Base-by-base conservation (phyloP, 768 basidiomycete species). In the Collybia mongolica region DNA sequence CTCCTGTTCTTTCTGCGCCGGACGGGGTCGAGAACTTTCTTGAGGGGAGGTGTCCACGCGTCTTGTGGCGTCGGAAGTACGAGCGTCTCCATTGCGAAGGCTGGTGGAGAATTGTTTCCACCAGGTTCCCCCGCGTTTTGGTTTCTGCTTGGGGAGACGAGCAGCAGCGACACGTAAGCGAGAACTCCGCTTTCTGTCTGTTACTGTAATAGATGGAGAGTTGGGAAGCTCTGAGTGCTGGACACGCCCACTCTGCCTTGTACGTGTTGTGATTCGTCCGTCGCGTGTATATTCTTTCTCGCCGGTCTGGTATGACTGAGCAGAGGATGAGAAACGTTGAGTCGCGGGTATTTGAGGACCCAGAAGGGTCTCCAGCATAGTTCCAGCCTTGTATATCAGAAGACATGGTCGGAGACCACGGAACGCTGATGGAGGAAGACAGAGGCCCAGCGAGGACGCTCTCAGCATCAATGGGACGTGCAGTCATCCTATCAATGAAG, bases 401-500 rank as follows among this genome's bases (percentile, higher is more conserved):
- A 61, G 63, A 65, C 68, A 73, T 68, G 60, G 57, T 44, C 57
- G 58, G 44, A 60, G 57, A 61, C 56, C 60, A 61, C 65, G 60
- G 58, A 62, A 64, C 64, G 69, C 66, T 55, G 68, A 66, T 56
- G 65, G 68, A 61, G 62, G 64, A 66, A 71, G 67, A 73, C 67
- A 73, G 75, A 81, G 77, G 80, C 82, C 83, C 80, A 77, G 78
- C 76, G 80, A 83, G 80, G 85, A 86, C 82, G 81, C 86, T 83
- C 82, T 82, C 72, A 88, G 80, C 88, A 90, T 91, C 79, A 83
- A 88, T 83, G 71, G 63, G 67, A 69, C 71, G 72, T 75, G 73
- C 81, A 85, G 77, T 84, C 88, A 90, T 88, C 78, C 86, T 88
- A 60, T 24, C 32, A 49, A 57, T 40, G n/a, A 28, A 37, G 5